Percentiles rank a stretch among this genome's conserved stretches.
phyloP scores from a whole-genome alignment of 345 rosid genomes.

The Linum tenue region DNA sequence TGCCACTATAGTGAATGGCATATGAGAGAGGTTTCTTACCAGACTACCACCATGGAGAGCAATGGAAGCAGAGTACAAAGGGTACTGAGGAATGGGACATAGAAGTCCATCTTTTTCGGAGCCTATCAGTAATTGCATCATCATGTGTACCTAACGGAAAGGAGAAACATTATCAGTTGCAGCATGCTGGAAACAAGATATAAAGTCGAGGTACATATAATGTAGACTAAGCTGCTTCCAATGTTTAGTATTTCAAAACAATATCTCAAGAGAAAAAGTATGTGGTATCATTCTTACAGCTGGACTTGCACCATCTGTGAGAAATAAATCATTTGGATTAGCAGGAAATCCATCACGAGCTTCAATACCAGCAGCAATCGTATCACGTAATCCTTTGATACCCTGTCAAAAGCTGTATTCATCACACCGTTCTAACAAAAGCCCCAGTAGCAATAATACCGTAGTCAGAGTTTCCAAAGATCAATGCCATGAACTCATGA shows the following conservation, averaged over 20 bases:
- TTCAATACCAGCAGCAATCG: constrained; percentile 87
- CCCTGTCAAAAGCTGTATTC: constrained; percentile 39
- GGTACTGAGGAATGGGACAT: constrained; percentile 98
- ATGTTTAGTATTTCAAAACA: too few relatives aligned
- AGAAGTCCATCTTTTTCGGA: constrained; percentile 87
- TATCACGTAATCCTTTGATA: constrained; percentile 79
- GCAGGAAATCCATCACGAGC: constrained; percentile 92
- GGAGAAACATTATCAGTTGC: background rate
- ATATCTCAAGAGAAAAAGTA: background rate
- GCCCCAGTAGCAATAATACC: background rate
- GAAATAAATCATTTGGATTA: constrained; percentile 77
- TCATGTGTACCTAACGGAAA: constrained; percentile 71
- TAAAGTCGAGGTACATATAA: too few relatives aligned
- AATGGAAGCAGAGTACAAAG: constrained; percentile 93
- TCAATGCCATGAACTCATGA: background rate
- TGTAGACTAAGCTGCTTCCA: too few relatives aligned
- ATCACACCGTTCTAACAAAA: background rate
- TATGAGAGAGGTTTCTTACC: constrained; percentile 34
- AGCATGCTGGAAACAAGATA: background rate
- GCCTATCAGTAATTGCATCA: constrained; percentile 79
- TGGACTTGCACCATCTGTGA: constrained; percentile 98
- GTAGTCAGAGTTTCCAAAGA: constrained; percentile 3
- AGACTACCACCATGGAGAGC: constrained; percentile 91
- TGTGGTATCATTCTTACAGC: constrained; percentile 39
- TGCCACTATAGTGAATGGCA: background rate